phyloP scores from a whole-genome alignment of 305 asterid species.

The Lippia alba region DNA sequence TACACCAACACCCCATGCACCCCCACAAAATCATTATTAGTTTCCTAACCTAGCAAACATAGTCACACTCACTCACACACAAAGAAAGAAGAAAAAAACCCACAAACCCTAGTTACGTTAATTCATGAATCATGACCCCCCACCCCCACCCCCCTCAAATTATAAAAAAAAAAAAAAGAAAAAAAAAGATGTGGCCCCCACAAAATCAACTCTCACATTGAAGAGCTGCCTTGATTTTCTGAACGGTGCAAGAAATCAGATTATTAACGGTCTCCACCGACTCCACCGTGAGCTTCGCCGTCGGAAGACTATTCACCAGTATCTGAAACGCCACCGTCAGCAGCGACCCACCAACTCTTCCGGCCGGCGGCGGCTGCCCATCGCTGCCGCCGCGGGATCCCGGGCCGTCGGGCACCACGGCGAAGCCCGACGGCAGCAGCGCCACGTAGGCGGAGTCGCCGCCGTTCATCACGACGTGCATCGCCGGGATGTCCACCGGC shows the following conservation, averaged over 20 bases:
- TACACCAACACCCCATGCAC: background rate
- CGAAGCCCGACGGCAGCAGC: constrained; percentile 87
- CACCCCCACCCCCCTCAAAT: too few species aligned
- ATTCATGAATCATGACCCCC: background rate
- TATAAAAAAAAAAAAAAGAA: background rate
- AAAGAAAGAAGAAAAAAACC: background rate
- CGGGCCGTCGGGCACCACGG: constrained; percentile 83
- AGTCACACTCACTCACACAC: background rate
- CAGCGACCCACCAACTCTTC: constrained; percentile 71
- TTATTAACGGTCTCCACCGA: constrained; percentile 95
- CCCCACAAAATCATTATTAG: background rate
- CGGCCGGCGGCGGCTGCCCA: constrained; percentile 41
- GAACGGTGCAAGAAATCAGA: constrained; percentile 90
- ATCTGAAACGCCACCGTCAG: constrained; percentile 93
- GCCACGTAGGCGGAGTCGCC: constrained; percentile 97
- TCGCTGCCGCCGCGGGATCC: constrained; percentile 45
- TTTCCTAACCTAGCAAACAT: background rate
- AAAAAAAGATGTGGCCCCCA: background rate
- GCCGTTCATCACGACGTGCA: constrained; percentile 96
- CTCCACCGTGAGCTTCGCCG: constrained; percentile 88
- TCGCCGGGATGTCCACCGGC: constrained; percentile 94
- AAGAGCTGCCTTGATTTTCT: constrained; percentile 88
- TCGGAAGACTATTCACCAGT: constrained; percentile 80
- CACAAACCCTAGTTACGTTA: background rate
- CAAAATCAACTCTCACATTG: constrained; percentile 61